Evolutionary conservation across 2,329 filamentous ascomycete genomes (phyloP).

Genomic region (Pezicula radicicola): DNA sequence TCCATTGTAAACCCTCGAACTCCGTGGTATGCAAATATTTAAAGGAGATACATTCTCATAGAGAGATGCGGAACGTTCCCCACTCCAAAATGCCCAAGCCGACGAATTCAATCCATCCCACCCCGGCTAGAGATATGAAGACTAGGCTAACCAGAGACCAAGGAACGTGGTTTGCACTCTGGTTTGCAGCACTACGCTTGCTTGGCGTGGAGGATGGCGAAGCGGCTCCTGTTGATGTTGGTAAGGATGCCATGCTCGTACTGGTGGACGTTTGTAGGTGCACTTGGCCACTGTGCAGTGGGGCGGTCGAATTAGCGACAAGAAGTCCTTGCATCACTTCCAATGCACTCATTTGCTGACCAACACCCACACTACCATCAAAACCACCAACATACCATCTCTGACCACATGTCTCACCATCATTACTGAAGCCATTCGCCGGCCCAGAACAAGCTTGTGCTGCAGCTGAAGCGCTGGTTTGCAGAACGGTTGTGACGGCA

Average conservation of each 20-base stretch:
- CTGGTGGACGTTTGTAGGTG: slow-evolving; percentile 8
- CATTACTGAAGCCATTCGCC: slow-evolving; percentile 29
- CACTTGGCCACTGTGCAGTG: slow-evolving; percentile 25
- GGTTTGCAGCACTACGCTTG: too few species aligned
- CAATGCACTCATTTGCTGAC: slow-evolving; percentile 63
- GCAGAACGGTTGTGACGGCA: slow-evolving; percentile 46
- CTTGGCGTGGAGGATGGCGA: too few species aligned
- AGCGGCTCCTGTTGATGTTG: not conserved
- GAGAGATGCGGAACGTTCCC: too few species aligned
- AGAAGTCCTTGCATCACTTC: slow-evolving; percentile 61
- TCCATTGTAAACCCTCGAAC: too few species aligned
- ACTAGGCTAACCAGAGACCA: too few species aligned
- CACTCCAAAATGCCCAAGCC: too few species aligned
- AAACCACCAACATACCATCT: slow-evolving; percentile 56
- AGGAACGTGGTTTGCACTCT: too few species aligned
- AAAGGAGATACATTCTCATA: too few species aligned
- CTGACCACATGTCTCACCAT: slow-evolving; percentile 54
- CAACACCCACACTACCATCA: slow-evolving; percentile 53
- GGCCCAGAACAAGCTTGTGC: slow-evolving; percentile 52
- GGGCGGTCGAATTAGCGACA: slow-evolving; percentile 37
- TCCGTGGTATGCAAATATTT: too few species aligned
- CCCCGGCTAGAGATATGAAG: too few species aligned
- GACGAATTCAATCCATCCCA: too few species aligned
- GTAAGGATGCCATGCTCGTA: slow-evolving; percentile 5
- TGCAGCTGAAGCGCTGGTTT: slow-evolving; percentile 52